phyloP scores from a whole-genome alignment of 345 rosid species.

The Brassica nigra region DNA sequence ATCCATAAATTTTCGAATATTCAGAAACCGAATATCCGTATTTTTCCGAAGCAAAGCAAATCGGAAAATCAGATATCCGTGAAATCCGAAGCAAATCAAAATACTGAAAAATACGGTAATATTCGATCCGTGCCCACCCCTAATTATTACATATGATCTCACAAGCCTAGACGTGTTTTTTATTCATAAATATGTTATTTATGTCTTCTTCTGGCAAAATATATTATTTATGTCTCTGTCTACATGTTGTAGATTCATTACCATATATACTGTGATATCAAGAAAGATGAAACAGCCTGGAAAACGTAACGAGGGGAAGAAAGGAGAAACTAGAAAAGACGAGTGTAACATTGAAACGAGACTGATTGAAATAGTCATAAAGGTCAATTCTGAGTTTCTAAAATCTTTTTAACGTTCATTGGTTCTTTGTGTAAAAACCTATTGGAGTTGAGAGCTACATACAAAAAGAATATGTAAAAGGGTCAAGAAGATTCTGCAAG shows the following conservation, averaged over 20 bases:
- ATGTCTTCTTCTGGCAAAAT: background rate
- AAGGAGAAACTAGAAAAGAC: constrained; percentile 24
- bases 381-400: constrained; percentile 17
- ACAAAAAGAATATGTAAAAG: background rate
- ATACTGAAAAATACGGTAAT: too few relatives aligned
- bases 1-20: too few relatives aligned
- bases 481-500: constrained; percentile 21
- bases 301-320: constrained; percentile 8
- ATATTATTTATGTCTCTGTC: background rate
- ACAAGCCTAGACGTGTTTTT: background rate
- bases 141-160: background rate
- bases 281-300: constrained; percentile 30
- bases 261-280: background rate
- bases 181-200: background rate
- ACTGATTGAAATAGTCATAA: constrained; percentile 30
- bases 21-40: too few relatives aligned
- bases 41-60: too few relatives aligned
- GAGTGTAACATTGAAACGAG: constrained; percentile 34
- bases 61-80: too few relatives aligned
- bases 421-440: constrained; percentile 3
- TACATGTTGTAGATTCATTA: constrained; percentile 25
- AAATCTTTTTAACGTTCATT: constrained; percentile 6
- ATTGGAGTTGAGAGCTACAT: constrained; percentile 8
- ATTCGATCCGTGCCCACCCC: too few relatives aligned
- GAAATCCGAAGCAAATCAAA: too few relatives aligned